Percentiles rank a stretch among this genome's conserved stretches.
phyloP scores from a whole-genome alignment of 2,329 filamentous ascomycete genomes.

The Helotiales sp. region DNA sequence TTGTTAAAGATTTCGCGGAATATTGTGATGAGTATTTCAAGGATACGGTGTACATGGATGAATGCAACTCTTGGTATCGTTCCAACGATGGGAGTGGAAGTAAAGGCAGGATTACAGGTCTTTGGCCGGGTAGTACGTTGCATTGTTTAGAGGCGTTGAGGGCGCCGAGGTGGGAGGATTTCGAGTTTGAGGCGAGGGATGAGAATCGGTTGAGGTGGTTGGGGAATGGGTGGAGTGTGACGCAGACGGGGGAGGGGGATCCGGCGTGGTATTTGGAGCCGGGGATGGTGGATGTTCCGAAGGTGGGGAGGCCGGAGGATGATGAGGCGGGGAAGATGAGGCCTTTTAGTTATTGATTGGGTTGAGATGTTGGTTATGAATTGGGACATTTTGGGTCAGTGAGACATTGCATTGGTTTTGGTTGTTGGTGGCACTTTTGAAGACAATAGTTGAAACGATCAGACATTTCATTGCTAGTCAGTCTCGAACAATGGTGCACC shows the following conservation, averaged over 20 bases:
- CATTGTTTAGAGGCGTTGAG: slow-evolving; percentile 47
- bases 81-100: slow-evolving; percentile 39
- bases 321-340: slow-evolving; percentile 36
- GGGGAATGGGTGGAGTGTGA: slow-evolving; percentile 44
- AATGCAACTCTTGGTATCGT: slow-evolving; percentile 35
- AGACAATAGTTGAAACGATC: too few relatives aligned
- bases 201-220: slow-evolving; percentile 42
- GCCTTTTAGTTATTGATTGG: slow-evolving; percentile 38
- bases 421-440: too few relatives aligned
- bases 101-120: slow-evolving; percentile 40
- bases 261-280: slow-evolving; percentile 43
- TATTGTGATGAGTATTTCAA: slow-evolving; percentile 53
- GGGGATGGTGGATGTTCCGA: slow-evolving; percentile 39
- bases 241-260: slow-evolving; percentile 43
- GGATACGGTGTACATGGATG: slow-evolving; percentile 49
- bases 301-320: slow-evolving; percentile 39
- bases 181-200: slow-evolving; percentile 34
- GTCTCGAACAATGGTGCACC: too few relatives aligned
- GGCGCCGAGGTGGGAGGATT: slow-evolving; percentile 58
- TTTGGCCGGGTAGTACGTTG: slow-evolving; percentile 40
- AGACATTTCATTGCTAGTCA: too few relatives aligned
- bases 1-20: slow-evolving; percentile 50
- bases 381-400: too few relatives aligned
- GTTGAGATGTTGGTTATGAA: too few relatives aligned
- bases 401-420: too few relatives aligned